Evolutionary conservation across 2,329 filamentous ascomycete species (phyloP), one percentile per base, ranked within the genome.

Genomic region (Aspergillus brunneoviolaceus): DNA sequence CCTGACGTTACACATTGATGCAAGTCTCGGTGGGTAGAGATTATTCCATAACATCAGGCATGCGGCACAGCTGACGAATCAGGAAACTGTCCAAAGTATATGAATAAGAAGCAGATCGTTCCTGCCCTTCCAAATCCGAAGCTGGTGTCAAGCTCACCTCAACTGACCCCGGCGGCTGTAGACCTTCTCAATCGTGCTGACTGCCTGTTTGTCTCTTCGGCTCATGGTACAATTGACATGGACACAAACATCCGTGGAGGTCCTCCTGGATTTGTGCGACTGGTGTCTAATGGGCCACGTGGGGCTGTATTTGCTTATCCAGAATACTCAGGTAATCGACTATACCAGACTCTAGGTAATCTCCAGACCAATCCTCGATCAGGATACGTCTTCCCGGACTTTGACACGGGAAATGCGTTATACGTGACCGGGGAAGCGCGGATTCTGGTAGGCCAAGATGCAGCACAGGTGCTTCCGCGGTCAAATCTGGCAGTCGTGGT

Each of bases 301-400:
- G 74, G 73, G 3, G 78, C 77, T 1, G 80, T 85, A 2, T 74
- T 96, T 14, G 80, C 89, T 2, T 96, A 91, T 74, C 92, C 92
- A 0, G 92, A 96, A 72, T 96, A 89, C 72, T 92, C 89, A 0
- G 92, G 92, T 7, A 96, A 96, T 73, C 81, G 90, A 16, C 78
- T 95, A 0, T 96, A 96, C 68, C 91, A 96, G 73, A 91, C 89
- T 0, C 82, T 96, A 0, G 92, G 92, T 1, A 96, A 96, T 70
- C 78, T 96, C 14, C 79, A 83, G 45, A 76, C 83, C 7, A 88
- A 87, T 33, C 89, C 90, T 0, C 77, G 79, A 19, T 85, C 89
- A 2, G 91, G 92, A 3, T 73, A 94, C 52, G 85, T 84, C 2
- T 82, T 96, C 39, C 90, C 91, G 0, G 86, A 93, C 71, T 94